Base-by-base conservation (phyloP, 805 yeast genomes). In the Metschnikowia bowlesiae region DNA sequence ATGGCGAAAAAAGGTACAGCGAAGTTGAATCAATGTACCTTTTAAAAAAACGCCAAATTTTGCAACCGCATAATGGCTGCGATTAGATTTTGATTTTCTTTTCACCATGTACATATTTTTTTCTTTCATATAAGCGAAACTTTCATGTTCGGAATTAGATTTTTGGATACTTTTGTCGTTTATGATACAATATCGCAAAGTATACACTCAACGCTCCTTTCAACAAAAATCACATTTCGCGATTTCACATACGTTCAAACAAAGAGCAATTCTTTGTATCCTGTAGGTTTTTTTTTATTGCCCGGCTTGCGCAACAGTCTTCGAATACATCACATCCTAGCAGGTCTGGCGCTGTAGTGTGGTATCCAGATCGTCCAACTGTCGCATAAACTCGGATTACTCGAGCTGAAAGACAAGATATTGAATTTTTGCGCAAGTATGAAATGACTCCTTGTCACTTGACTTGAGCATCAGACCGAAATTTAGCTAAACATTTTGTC, bases 111-210 rank as follows among this genome's bases (percentile, higher is more conserved):
- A 14, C 4, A 11, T 32, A 22, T 13, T 11, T 13, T 6, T n/a
- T 41, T 41, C 29, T 5, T n/a, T 22, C 28, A 40, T 11, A 33
- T 33, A 33, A 33, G 36, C 16, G 22, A 32, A 26, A 31, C 26
- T 29, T 18, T 30, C 9, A 44, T 29, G 36, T n/a, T 34, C 32
- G 26, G 13, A 26, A 26, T 28, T 36, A 36, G 22, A 18, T 7
- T 39, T 39, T 39, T 30, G 41, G 41, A 39, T 28, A 18, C 29
- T 37, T 37, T 37, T 29, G 41, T 11, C 2, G 13, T 16, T 41
- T 42, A 38, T 48, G 48, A 48, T 47, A 47, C 51, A 48, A 44
- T 38, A 37, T 48, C 44, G 46, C 39, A 14, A 22, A 16, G 18
- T 16, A 16, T 0, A 22, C 22, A 22, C 22, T 22, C 22, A 4